Evolutionary conservation across 192 early-diverging fungal species (phyloP), one percentile per base, ranked within the genome.

Genomic region (Rhizophagus sp.): DNA sequence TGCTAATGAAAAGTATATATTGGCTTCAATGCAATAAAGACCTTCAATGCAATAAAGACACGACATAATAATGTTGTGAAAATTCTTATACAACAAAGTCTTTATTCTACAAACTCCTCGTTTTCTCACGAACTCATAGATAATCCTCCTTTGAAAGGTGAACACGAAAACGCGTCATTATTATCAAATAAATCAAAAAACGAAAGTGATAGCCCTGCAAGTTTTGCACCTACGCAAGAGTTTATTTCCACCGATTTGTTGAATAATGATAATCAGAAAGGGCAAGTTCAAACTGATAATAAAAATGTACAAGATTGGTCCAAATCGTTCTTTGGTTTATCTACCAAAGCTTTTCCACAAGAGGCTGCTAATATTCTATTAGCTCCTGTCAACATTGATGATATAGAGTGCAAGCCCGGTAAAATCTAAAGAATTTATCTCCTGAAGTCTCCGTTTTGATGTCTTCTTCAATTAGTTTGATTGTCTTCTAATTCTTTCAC

Each of bases 241-340:
- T 57, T 57, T 22, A 22, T 7, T 2, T 57, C 52, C 22, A 57
- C 3, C 17, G 17, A 57, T 57, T 57, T 57, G 52, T 30, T 30
- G 30, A 15, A 57, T 17, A 57, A 17, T 57, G 52, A 57, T 17
- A 57, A 17, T 57, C 52, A 19, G 19, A 19, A 13, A 57, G 17
- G 19, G 4, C 52, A 57, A 57, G 19, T 19, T 57, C 1, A 5
- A 19, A 0, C 17, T 57, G 52, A 57, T 57, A 57, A 57, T 57
- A 19, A 57, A 22, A 22, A 22, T 57, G 52, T 22, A 22, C 52
- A 86, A 47, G 84, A 90, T 41, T 94, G 93, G 93, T 91, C 92
- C 9, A 88, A 84, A 10, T 93, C 93, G 0, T 96, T 93, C 82
- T 82, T 85, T 66, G 96, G 96, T 67, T 88, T 96, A 80, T 88